These are phyloP conservation scores for Ceratobasidium sp. DNA, from an alignment of 1,284 basidiomycete genomes.

Conservation along the genomic window DNA sequence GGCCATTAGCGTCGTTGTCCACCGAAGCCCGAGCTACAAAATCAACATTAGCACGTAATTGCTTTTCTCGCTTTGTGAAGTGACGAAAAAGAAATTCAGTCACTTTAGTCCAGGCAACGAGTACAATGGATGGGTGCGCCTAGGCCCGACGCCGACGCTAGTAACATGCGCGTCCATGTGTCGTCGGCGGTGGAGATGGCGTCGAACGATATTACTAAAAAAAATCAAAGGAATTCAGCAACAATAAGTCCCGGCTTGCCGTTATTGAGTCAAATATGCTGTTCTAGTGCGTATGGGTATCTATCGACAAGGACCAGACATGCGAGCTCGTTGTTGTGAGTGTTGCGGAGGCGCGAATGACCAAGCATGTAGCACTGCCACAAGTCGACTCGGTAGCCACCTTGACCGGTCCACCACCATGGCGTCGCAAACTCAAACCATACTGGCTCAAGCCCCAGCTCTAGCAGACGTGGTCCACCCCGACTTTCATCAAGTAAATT, in stretches of 20 bases:
- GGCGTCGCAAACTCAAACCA: constrained; percentile 16
- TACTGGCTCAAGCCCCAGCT: constrained; percentile 21
- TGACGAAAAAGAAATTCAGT: constrained; percentile 8
- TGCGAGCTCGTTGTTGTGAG: too few species aligned
- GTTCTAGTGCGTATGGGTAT: too few species aligned
- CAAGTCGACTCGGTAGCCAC: constrained; percentile 4
- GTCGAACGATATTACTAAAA: too few species aligned
- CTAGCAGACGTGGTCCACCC: constrained; percentile 79
- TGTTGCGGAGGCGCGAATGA: background rate
- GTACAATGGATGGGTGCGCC: constrained; percentile 40
- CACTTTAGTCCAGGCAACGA: background rate
- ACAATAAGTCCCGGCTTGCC: too few species aligned
- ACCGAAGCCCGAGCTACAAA: background rate
- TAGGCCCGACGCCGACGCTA: background rate
- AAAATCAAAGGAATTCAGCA: too few species aligned
- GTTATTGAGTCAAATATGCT: too few species aligned
- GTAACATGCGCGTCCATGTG: too few species aligned
- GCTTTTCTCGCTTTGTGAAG: background rate
- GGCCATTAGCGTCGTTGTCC: background rate
- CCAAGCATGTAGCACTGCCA: constrained; percentile 23
- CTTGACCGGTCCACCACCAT: constrained; percentile 11
- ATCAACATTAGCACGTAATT: constrained; percentile 15
- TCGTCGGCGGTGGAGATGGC: too few species aligned
- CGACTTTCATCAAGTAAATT: constrained; percentile 94
- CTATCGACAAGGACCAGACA: too few species aligned